phyloP scores from a whole-genome alignment of 2,329 filamentous ascomycete species.

The Cytospora piceae region DNA sequence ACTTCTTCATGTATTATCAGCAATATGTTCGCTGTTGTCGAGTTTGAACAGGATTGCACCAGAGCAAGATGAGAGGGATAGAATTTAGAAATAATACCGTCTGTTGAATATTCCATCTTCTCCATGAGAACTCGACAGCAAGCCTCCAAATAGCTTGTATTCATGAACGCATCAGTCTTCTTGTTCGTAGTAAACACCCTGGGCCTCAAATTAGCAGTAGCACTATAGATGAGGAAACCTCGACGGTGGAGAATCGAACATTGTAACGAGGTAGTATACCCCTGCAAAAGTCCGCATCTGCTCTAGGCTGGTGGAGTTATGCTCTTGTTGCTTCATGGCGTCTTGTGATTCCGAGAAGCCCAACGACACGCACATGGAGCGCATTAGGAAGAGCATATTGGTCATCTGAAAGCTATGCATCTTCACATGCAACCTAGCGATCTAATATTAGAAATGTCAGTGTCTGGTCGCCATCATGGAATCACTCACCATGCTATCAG shows the following conservation, averaged over 20 bases:
- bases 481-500: conserved; percentile 49
- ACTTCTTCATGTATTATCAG: conserved; percentile 36
- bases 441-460: background rate
- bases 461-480: too few relatives aligned
- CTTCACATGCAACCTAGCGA: conserved; percentile 50
- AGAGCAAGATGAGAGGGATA: too few relatives aligned
- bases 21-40: background rate
- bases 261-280: conserved; percentile 54
- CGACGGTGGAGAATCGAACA: conserved; percentile 40
- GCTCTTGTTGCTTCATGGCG: conserved; percentile 33
- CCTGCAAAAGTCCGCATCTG: conserved; percentile 53
- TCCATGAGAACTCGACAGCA: conserved; percentile 49
- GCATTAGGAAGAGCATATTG: conserved; percentile 52
- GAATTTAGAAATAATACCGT: conserved; percentile 32
- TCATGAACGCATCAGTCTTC: conserved; percentile 53
- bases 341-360: conserved; percentile 41
- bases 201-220: background rate
- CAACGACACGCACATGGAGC: conserved; percentile 50
- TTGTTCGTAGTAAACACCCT: conserved; percentile 45
- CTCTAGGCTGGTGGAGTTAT: conserved; percentile 42
- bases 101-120: conserved; percentile 48
- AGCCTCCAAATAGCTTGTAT: conserved; percentile 47
- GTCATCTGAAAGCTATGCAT: conserved; percentile 54
- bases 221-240: too few relatives aligned
- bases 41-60: too few relatives aligned